A percentile compares a stretch with the other conserved stretches of the same genome.
Conservation (phyloP, 2,329 filamentous ascomycete genomes). For the Aureobasidium sp. region DNA sequence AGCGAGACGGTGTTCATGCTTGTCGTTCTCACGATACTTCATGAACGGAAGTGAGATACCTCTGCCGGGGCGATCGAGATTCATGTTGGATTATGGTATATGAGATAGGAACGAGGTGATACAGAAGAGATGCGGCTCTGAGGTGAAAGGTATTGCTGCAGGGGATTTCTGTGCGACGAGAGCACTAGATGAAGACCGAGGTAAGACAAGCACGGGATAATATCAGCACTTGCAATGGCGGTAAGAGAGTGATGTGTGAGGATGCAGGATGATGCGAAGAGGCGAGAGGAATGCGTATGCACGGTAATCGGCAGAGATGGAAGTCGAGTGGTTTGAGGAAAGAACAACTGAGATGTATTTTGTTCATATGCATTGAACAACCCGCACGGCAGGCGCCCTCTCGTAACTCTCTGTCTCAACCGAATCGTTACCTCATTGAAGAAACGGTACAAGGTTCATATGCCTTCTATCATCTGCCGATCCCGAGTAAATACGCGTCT, state of each 20-base stretch:
- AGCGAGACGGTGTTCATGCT: conserved; percentile 32
- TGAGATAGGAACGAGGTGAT: not conserved
- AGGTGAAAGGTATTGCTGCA: conserved; percentile 14
- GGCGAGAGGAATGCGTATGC: conserved; percentile 4
- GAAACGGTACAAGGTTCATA: conserved; percentile 8
- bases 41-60: conserved; percentile 35
- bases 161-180: not conserved
- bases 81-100: conserved; percentile 28
- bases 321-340: not conserved
- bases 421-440: not conserved
- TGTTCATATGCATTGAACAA: not conserved
- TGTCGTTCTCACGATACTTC: conserved; percentile 22
- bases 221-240: not conserved
- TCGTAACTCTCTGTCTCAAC: not conserved
- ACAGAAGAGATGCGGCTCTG: not conserved
- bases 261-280: conserved; percentile 9
- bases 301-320: not conserved
- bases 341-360: conserved; percentile 2
- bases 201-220: conserved; percentile 12
- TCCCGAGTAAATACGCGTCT: not conserved
- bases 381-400: conserved; percentile 4
- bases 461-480: conserved; percentile 1
- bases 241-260: conserved; percentile 5
- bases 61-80: conserved; percentile 32
- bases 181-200: not conserved